phyloP scores from a whole-genome alignment of 176 grass and related monocot genomes.

The Elaeis guineensis region DNA sequence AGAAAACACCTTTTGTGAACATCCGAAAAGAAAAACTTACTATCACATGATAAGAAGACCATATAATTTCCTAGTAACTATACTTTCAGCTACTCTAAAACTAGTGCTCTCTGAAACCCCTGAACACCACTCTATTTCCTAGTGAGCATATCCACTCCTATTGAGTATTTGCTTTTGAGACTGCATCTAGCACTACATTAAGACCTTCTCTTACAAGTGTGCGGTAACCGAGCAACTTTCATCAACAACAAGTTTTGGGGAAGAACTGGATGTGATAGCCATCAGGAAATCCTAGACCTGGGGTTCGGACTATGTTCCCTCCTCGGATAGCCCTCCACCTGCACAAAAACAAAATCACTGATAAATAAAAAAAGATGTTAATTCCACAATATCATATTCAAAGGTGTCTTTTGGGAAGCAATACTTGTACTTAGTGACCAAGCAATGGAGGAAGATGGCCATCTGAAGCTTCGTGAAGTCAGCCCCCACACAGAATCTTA shows the following conservation, averaged over 20 bases:
- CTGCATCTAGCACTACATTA: too few species aligned
- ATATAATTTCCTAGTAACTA: too few species aligned
- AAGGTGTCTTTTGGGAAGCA: not conserved
- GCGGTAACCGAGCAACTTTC: not conserved
- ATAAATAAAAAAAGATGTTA: not conserved
- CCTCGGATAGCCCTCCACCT: constrained; percentile 66
- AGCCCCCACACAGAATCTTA: constrained; percentile 64
- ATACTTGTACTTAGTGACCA: constrained; percentile 80
- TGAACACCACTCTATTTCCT: too few species aligned
- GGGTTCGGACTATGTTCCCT: constrained; percentile 71
- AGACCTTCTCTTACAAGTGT: not conserved
- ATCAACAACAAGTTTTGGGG: constrained; percentile 27
- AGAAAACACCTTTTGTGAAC: too few species aligned
- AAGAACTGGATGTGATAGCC: constrained; percentile 62
- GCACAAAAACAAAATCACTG: not conserved
- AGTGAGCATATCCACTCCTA: too few species aligned
- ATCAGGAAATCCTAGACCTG: constrained; percentile 59
- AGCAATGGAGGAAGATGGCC: constrained; percentile 65
- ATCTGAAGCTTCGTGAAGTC: constrained; percentile 64
- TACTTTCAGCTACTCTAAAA: too few species aligned
- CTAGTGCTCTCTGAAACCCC: too few species aligned
- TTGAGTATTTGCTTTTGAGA: too few species aligned
- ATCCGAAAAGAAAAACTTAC: too few species aligned
- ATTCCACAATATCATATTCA: too few species aligned
- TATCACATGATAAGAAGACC: too few species aligned